Evolutionary conservation across 176 grass and related monocot genomes (phyloP).

Genomic region (Sorghum bicolor): Sorghum_bicolor_NCBIv3 NC_012876.2:1829501-1830000

Average conservation of each 20-base stretch:
- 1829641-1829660: neutral
- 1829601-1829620: neutral
- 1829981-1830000: neutral
- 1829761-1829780: neutral
- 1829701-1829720: neutral
- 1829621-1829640: neutral
- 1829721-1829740: neutral
- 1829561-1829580: neutral
- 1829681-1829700: neutral
- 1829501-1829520: neutral
- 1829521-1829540: neutral
- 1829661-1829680: neutral
- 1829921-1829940: neutral
- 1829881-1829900: neutral
- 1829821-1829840: neutral
- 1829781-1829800: neutral
- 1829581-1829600: neutral
- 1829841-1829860: neutral
- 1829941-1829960: neutral
- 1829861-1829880: neutral
- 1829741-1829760: neutral
- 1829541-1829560: neutral
- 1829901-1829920: neutral
- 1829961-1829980: neutral
- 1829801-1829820: neutral